Evolutionary conservation across 306 rosid species (phyloP).

Genomic region (Corylus americana): DNA sequence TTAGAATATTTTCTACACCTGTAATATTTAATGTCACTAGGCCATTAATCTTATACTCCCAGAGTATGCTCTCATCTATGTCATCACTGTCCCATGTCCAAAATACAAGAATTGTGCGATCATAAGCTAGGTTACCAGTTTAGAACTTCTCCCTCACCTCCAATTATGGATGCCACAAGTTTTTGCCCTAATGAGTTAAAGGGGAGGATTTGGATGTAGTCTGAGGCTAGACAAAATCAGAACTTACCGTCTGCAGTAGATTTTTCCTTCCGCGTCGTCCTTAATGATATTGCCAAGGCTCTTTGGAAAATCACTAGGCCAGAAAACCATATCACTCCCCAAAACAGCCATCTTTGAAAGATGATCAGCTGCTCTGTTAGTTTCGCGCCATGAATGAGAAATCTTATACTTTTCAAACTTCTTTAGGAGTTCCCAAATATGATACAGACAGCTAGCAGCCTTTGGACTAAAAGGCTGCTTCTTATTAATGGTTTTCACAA

Average conservation of each 20-base stretch:
- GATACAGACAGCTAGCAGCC: conserved; percentile 41
- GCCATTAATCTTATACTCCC: not conserved
- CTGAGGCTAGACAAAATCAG: not conserved
- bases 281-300: conserved; percentile 47
- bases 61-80: not conserved
- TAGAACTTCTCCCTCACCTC: not conserved
- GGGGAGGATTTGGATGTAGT: not conserved
- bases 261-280: conserved; percentile 57
- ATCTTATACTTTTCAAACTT: conserved; percentile 43
- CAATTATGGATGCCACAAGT: not conserved
- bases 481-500: conserved; percentile 34
- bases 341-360: conserved; percentile 54
- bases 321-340: conserved; percentile 48
- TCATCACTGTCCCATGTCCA: not conserved
- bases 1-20: not conserved
- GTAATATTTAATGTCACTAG: not conserved
- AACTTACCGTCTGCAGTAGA: conserved; percentile 42
- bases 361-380: conserved; percentile 70
- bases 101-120: not conserved
- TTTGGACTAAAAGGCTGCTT: conserved; percentile 32
- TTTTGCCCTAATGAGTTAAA: not conserved
- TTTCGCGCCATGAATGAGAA: conserved; percentile 72
- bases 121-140: not conserved
- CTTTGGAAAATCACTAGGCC: conserved; percentile 51
- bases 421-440: conserved; percentile 39